A percentile compares a stretch with the other conserved stretches of the same genome.
phyloP scores from a whole-genome alignment of 176 grass and related monocot genomes.

The Avena eriantha region DNA sequence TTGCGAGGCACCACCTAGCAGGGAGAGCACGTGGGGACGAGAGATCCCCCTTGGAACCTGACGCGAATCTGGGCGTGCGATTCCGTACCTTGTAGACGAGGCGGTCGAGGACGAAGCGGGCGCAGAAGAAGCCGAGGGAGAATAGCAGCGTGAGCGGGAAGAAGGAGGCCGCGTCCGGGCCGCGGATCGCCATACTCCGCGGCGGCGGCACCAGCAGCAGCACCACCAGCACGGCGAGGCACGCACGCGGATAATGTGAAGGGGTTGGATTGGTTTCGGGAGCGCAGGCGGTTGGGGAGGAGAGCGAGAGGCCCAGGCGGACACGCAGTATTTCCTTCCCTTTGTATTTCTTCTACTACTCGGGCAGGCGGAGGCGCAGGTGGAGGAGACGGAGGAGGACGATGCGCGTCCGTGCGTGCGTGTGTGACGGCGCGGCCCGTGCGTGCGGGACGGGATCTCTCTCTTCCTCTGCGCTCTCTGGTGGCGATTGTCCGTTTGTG shows the following conservation, averaged over 20 bases:
- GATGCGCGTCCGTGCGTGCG: background rate
- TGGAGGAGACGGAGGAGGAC: conserved; percentile 2
- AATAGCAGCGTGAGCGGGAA: conserved; percentile 52
- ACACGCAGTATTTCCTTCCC: background rate
- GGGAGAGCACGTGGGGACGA: background rate
- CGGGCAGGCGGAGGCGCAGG: background rate
- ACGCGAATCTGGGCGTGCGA: conserved; percentile 45
- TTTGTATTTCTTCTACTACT: conserved; percentile 28
- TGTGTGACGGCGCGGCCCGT: conserved; percentile 2
- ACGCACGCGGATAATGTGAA: conserved; percentile 48
- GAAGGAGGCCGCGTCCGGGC: conserved; percentile 39
- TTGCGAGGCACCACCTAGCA: background rate
- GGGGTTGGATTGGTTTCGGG: conserved; percentile 2
- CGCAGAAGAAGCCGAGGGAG: conserved; percentile 72
- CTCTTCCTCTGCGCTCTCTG: background rate
- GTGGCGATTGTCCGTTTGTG: background rate
- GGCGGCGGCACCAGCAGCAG: conserved; percentile 18
- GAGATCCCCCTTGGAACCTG: conserved; percentile 49
- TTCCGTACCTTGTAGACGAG: conserved; percentile 76
- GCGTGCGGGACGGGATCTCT: conserved; percentile 10
- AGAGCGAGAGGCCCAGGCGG: conserved; percentile 39
- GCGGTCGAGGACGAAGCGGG: conserved; percentile 82
- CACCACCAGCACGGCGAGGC: conserved; percentile 9
- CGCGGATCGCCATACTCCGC: conserved; percentile 31
- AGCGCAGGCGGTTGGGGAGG: conserved; percentile 17